Evolutionary conservation across 2,329 filamentous ascomycete species (phyloP).

Genomic region (Diaporthe aspalathi): DNA sequence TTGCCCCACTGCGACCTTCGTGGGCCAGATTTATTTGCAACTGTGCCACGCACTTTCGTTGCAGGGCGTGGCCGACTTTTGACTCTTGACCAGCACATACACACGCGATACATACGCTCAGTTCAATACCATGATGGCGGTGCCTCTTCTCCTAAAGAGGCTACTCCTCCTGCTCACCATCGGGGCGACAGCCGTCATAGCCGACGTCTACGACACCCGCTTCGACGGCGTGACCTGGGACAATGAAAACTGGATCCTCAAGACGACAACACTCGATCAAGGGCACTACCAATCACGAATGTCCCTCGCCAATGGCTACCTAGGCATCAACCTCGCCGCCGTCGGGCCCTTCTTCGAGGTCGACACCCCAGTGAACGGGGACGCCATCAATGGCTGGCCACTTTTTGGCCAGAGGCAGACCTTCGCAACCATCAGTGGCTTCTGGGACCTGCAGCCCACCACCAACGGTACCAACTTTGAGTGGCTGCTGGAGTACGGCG

Average conservation of each 20-base stretch:
- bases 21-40: background rate
- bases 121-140: background rate
- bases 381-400: constrained; percentile 73
- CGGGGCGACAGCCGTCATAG: background rate
- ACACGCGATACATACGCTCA: background rate
- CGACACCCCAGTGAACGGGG: constrained; percentile 41
- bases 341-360: constrained; percentile 46
- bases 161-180: background rate
- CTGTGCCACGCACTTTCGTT: background rate
- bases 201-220: constrained; percentile 41
- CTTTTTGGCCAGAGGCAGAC: constrained; percentile 71
- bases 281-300: constrained; percentile 46
- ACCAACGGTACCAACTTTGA: constrained; percentile 72
- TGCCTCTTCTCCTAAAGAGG: background rate
- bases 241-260: constrained; percentile 44
- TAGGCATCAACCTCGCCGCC: constrained; percentile 46
- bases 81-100: background rate
- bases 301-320: constrained; percentile 47
- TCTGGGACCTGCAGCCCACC: constrained; percentile 70
- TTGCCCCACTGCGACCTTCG: constrained; percentile 18
- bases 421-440: constrained; percentile 76
- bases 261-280: constrained; percentile 43
- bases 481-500: constrained; percentile 70
- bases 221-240: constrained; percentile 46
- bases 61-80: background rate